Evolutionary conservation across 148 eudicot species (phyloP).

Genomic region (Nyssa sinensis): DNA sequence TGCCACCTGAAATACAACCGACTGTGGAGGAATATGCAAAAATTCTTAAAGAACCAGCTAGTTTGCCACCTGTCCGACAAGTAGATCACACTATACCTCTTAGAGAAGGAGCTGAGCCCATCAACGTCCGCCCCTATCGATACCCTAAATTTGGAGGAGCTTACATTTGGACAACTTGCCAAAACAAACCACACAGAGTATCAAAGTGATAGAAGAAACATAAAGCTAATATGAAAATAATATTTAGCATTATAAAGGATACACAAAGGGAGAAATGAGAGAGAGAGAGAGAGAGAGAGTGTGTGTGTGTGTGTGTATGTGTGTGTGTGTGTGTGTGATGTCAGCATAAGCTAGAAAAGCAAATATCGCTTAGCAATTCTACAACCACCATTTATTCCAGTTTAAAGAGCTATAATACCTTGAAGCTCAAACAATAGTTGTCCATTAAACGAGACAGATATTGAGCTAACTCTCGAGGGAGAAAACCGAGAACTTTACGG

Average conservation of each 20-base stretch:
- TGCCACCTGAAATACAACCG: no score
- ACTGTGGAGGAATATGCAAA: no score
- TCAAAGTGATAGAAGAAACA: neutral
- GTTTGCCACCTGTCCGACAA: no score
- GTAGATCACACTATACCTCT: no score
- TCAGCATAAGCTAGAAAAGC: neutral
- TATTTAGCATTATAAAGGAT: neutral
- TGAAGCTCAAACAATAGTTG: constrained; percentile 41
- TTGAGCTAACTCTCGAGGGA: constrained; percentile 73
- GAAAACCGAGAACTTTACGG: constrained; percentile 57
- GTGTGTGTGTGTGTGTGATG: no score
- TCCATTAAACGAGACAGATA: constrained; percentile 75
- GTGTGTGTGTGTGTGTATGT: no score
- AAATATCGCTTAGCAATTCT: neutral
- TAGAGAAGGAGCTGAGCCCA: no score
- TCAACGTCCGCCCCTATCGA: no score
- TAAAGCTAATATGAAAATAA: neutral
- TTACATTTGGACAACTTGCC: neutral
- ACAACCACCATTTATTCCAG: neutral
- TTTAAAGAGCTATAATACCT: constrained; percentile 3
- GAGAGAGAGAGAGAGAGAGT: neutral
- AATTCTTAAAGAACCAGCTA: no score
- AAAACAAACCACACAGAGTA: neutral
- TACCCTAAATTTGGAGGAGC: neutral
- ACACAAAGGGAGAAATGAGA: neutral